Conservation (phyloP, 2,329 filamentous ascomycete genomes). For the Xylaria sp. region DNA sequence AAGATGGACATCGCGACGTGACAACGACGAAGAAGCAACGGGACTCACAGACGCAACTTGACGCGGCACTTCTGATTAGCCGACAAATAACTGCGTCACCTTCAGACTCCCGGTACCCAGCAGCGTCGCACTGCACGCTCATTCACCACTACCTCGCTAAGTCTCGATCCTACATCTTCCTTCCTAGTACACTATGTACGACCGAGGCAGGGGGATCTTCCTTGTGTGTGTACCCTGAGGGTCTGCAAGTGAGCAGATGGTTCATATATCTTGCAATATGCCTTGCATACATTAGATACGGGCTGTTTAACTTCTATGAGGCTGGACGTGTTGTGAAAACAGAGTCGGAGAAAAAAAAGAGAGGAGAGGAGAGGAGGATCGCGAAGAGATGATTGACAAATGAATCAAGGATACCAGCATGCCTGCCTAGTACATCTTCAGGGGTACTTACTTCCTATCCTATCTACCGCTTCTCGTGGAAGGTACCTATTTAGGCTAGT, state of each 20-base stretch:
- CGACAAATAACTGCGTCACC: constrained; percentile 25
- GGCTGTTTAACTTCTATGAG: constrained; percentile 16
- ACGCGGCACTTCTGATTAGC: constrained; percentile 32
- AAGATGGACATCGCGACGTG: constrained; percentile 19
- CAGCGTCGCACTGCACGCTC: constrained; percentile 16
- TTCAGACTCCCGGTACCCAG: constrained; percentile 13
- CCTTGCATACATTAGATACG: constrained; percentile 11
- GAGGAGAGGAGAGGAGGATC: neutral
- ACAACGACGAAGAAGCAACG: constrained; percentile 34
- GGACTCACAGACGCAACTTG: constrained; percentile 30
- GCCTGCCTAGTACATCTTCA: too few relatives aligned
- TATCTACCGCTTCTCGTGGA: too few relatives aligned
- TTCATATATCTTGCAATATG: constrained; percentile 18
- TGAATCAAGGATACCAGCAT: too few relatives aligned
- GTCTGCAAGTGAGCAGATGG: constrained; percentile 17
- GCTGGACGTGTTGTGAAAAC: neutral
- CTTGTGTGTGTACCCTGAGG: constrained; percentile 15
- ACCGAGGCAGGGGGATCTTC: constrained; percentile 6
- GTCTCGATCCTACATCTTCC: neutral
- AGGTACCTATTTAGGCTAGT: neutral
- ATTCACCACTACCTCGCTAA: constrained; percentile 12
- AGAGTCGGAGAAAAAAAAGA: neutral
- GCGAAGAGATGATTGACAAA: neutral
- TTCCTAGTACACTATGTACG: constrained; percentile 14
- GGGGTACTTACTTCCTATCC: too few relatives aligned